These are phyloP conservation scores for Starmerella kuoi DNA, from an alignment of 805 yeast genomes.

Conservation along the genomic window DNA sequence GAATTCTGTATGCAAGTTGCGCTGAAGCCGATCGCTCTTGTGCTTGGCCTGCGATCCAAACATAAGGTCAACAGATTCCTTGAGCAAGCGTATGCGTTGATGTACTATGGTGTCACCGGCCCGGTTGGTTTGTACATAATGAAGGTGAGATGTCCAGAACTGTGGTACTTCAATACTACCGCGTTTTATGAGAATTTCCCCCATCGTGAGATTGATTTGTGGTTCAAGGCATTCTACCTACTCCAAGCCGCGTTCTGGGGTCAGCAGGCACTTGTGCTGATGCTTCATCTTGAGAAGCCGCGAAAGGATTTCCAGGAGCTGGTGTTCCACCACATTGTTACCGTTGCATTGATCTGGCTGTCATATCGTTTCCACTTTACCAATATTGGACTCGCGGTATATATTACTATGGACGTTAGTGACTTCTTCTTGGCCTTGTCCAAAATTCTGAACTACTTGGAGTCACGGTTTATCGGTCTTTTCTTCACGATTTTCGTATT, in stretches of 20 bases:
- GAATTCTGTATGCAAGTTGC: slow-evolving; percentile 81
- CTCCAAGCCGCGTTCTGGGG: slow-evolving; percentile 97
- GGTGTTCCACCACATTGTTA: slow-evolving; percentile 84
- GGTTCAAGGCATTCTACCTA: slow-evolving; percentile 70
- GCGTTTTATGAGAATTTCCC: slow-evolving; percentile 76
- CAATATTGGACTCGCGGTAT: slow-evolving; percentile 85
- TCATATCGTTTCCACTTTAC: slow-evolving; percentile 93
- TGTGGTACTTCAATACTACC: slow-evolving; percentile 82
- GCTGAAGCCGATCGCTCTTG: slow-evolving; percentile 56
- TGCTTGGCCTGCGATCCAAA: slow-evolving; percentile 39
- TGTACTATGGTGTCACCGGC: slow-evolving; percentile 70
- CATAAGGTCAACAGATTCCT: slow-evolving; percentile 65
- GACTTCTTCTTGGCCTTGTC: slow-evolving; percentile 79
- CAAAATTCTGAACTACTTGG: slow-evolving; percentile 76
- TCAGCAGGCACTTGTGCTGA: slow-evolving; percentile 78
- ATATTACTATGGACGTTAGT: slow-evolving; percentile 90
- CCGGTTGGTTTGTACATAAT: slow-evolving; percentile 84
- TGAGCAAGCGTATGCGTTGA: slow-evolving; percentile 81
- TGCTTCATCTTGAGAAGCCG: slow-evolving; percentile 82
- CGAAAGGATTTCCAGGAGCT: slow-evolving; percentile 87
- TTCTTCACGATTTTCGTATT: slow-evolving; percentile 55
- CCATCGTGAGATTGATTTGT: slow-evolving; percentile 56
- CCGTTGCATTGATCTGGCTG: slow-evolving; percentile 72
- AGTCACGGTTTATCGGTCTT: slow-evolving; percentile 49
- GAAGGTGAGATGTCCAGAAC: slow-evolving; percentile 48